Evolutionary conservation across 2,329 filamentous ascomycete genomes (phyloP).

Genomic region (Trichoderma pleuroti): DNA sequence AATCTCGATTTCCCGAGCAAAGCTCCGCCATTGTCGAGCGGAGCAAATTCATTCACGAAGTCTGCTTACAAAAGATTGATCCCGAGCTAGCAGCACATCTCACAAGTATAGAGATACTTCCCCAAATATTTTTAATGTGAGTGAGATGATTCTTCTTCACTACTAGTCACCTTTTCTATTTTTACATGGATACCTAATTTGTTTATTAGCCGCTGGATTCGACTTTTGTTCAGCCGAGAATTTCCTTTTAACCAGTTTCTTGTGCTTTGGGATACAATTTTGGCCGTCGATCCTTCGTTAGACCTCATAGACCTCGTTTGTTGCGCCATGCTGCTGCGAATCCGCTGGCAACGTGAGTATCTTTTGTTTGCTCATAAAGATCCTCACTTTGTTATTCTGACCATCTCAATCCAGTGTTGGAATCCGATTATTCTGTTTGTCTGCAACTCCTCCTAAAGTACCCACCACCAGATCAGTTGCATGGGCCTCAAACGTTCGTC

Average conservation of each 20-base stretch:
- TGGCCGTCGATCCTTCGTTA: constrained; percentile 77
- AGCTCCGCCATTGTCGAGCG: constrained; percentile 69
- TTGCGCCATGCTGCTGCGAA: constrained; percentile 86
- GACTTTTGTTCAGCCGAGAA: constrained; percentile 87
- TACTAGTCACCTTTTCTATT: background rate
- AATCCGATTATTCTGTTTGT: constrained; percentile 82
- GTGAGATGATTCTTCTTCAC: constrained; percentile 23
- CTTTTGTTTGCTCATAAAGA: background rate
- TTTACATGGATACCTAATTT: background rate
- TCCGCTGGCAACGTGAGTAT: constrained; percentile 78
- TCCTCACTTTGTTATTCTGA: background rate
- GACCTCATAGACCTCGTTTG: constrained; percentile 88
- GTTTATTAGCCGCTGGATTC: constrained; percentile 74
- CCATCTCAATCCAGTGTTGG: constrained; percentile 59
- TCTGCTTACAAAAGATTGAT: constrained; percentile 73
- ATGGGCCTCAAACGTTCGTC: constrained; percentile 75
- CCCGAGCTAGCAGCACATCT: constrained; percentile 80
- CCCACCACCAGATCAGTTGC: constrained; percentile 58
- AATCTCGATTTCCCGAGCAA: constrained; percentile 32
- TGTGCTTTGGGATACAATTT: constrained; percentile 84
- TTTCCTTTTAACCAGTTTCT: constrained; percentile 85
- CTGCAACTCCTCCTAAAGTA: constrained; percentile 82
- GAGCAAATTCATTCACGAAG: constrained; percentile 82
- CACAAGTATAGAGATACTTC: constrained; percentile 80
- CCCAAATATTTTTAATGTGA: constrained; percentile 93